Conservation (phyloP, 2,329 filamentous ascomycete species). For the Boeremia exigua region DNA sequence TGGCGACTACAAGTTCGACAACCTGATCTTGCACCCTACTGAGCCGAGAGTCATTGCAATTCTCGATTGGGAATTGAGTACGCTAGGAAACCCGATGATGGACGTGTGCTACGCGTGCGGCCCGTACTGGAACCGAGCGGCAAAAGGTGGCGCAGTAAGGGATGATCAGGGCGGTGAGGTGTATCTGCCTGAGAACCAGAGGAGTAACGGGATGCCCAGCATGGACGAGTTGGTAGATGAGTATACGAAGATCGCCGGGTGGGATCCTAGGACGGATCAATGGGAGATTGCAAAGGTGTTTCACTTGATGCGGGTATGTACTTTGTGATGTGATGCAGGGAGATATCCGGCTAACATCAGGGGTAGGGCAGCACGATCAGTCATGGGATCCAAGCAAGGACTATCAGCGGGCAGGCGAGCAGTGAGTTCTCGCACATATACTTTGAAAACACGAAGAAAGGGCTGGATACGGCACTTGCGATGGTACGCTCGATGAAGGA, state of each 20-base stretch:
- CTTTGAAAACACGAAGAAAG: slow-evolving; percentile 43
- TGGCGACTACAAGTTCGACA: slow-evolving; percentile 86
- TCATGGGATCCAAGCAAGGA: slow-evolving; percentile 45
- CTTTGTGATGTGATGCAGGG: background rate
- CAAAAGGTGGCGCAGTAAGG: slow-evolving; percentile 22
- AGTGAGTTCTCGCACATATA: slow-evolving; percentile 46
- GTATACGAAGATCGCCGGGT: slow-evolving; percentile 73
- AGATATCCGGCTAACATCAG: background rate
- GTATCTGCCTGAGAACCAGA: slow-evolving; percentile 37
- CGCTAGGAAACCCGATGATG: slow-evolving; percentile 88
- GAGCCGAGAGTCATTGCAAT: slow-evolving; percentile 88
- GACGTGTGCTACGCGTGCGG: slow-evolving; percentile 82
- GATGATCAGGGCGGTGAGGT: slow-evolving; percentile 49
- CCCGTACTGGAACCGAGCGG: slow-evolving; percentile 51
- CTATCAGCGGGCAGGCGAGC: slow-evolving; percentile 45
- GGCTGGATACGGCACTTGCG: slow-evolving; percentile 36
- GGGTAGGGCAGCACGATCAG: slow-evolving; percentile 41
- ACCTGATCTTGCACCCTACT: slow-evolving; percentile 75
- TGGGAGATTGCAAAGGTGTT: slow-evolving; percentile 46
- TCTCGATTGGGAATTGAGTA: slow-evolving; percentile 97
- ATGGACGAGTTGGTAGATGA: slow-evolving; percentile 65
- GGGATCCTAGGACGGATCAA: slow-evolving; percentile 62
- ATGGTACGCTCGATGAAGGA: slow-evolving; percentile 38
- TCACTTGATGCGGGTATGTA: slow-evolving; percentile 43
- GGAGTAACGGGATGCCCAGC: slow-evolving; percentile 69